A percentile compares a stretch with the other conserved stretches of the same genome.
Conservation (phyloP, 495 filamentous ascomycete genomes). For the Melanomma pulvis-pyrius region DNA sequence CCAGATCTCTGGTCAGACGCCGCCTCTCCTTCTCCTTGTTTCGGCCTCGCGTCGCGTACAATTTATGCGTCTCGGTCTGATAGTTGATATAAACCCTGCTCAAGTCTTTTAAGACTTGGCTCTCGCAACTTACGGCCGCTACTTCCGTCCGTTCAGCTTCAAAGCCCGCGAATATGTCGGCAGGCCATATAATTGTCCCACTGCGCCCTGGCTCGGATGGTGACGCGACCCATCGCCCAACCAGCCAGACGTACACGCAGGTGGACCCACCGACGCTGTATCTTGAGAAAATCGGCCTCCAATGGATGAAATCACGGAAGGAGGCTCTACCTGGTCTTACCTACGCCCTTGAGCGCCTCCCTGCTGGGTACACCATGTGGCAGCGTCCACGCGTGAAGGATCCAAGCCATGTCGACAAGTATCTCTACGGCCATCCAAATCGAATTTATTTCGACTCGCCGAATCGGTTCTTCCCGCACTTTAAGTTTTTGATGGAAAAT, state of each 20-base stretch:
- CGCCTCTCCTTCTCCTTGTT: no score
- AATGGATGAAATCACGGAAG: slow-evolving; percentile 39
- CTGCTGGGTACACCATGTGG: slow-evolving; percentile 57
- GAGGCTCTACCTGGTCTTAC: slow-evolving; percentile 40
- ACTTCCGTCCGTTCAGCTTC: not conserved
- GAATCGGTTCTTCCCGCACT: slow-evolving; percentile 60
- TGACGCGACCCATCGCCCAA: slow-evolving; percentile 43
- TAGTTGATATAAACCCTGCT: not conserved
- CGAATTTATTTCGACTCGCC: slow-evolving; percentile 56
- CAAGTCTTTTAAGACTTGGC: not conserved
- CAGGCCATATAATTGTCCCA: slow-evolving; percentile 30
- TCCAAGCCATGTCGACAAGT: slow-evolving; percentile 53
- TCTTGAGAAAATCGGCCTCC: slow-evolving; percentile 39
- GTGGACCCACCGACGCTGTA: slow-evolving; percentile 40
- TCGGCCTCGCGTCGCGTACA: no score
- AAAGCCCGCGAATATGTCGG: slow-evolving; percentile 13
- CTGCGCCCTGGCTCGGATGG: slow-evolving; percentile 44
- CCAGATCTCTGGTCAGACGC: not conserved
- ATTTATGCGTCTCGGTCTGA: no score
- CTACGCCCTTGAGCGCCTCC: slow-evolving; percentile 58
- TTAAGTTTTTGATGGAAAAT: slow-evolving; percentile 59
- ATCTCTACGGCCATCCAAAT: slow-evolving; percentile 60
- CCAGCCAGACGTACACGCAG: slow-evolving; percentile 7
- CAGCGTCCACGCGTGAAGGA: slow-evolving; percentile 50
- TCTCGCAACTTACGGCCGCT: not conserved